Percentiles rank a stretch among this genome's conserved stretches.
Evolutionary conservation across 2,329 filamentous ascomycete genomes (phyloP).

Genomic region (Fusarium sp.): DNA sequence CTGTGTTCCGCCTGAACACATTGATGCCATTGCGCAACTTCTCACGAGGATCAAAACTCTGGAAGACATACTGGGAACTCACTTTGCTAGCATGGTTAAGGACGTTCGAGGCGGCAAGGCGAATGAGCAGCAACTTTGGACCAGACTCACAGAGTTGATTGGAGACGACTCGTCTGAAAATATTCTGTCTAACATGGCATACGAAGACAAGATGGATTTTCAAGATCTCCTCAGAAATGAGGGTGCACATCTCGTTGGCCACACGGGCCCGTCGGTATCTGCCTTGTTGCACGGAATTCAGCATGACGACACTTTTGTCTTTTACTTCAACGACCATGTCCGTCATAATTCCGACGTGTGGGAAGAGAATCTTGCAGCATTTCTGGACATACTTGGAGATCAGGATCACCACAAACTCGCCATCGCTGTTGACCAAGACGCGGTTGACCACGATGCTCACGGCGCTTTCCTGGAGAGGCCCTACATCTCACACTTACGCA

Average conservation of each 20-base stretch:
- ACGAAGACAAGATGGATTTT: background rate
- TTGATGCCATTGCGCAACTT: background rate
- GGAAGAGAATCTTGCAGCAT: slow-evolving; percentile 14
- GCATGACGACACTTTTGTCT: background rate
- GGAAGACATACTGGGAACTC: background rate
- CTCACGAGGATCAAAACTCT: background rate
- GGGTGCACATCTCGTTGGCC: background rate
- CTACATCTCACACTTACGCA: background rate
- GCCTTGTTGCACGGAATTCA: slow-evolving; percentile 6
- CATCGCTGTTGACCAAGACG: background rate
- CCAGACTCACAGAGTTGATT: background rate
- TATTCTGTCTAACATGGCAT: background rate
- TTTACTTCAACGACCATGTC: slow-evolving; percentile 14
- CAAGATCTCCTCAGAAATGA: background rate
- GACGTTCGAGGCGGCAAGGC: slow-evolving; percentile 1
- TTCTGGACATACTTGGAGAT: slow-evolving; percentile 1
- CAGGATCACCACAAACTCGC: background rate
- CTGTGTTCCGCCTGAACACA: background rate
- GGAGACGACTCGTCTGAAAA: background rate
- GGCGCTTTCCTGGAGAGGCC: background rate
- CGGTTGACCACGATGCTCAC: background rate
- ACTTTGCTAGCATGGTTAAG: slow-evolving; percentile 1
- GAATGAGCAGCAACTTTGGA: background rate
- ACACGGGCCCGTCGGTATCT: background rate
- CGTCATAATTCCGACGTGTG: slow-evolving; percentile 10